phyloP scores from a whole-genome alignment of 345 rosid genomes.

The Rhodamnia rubescens region DNA sequence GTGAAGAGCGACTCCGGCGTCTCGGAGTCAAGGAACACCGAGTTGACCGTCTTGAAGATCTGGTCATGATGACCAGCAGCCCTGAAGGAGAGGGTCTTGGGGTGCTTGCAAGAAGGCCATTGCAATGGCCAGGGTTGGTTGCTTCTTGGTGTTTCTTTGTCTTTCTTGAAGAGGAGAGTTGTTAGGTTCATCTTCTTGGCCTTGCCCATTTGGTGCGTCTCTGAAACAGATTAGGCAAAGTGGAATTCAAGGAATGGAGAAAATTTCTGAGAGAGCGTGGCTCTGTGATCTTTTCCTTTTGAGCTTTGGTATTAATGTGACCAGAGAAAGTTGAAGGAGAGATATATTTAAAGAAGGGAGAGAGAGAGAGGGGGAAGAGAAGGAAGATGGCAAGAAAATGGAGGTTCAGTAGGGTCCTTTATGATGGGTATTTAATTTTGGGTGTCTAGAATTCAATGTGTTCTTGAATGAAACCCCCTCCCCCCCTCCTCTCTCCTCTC shows the following conservation, averaged over 20 bases:
- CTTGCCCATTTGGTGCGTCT: background rate
- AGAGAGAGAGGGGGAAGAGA: background rate
- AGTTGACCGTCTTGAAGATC: slow-evolving; percentile 69
- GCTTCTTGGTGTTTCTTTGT: background rate
- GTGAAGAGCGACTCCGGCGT: slow-evolving; percentile 32
- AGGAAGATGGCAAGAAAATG: slow-evolving; percentile 1
- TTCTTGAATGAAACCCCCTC: background rate
- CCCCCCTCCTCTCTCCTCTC: background rate
- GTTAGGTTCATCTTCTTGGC: slow-evolving; percentile 29
- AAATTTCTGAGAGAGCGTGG: background rate
- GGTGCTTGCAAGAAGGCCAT: slow-evolving; percentile 47
- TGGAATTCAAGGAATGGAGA: background rate
- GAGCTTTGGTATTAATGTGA: slow-evolving; percentile 10
- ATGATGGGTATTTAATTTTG: background rate
- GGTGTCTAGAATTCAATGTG: background rate
- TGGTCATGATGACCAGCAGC: slow-evolving; percentile 15
- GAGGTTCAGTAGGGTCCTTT: background rate
- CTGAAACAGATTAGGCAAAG: background rate
- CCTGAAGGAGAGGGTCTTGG: slow-evolving; percentile 56
- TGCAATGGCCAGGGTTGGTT: slow-evolving; percentile 15
- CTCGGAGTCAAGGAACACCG: slow-evolving; percentile 36
- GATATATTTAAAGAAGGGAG: slow-evolving; percentile 15
- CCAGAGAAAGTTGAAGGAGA: slow-evolving; percentile 7
- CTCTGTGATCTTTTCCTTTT: background rate
- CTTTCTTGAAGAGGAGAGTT: slow-evolving; percentile 20